These are phyloP conservation scores for Monilinia laxa DNA, from an alignment of 2,329 filamentous ascomycete species.

Conservation along the genomic window DNA sequence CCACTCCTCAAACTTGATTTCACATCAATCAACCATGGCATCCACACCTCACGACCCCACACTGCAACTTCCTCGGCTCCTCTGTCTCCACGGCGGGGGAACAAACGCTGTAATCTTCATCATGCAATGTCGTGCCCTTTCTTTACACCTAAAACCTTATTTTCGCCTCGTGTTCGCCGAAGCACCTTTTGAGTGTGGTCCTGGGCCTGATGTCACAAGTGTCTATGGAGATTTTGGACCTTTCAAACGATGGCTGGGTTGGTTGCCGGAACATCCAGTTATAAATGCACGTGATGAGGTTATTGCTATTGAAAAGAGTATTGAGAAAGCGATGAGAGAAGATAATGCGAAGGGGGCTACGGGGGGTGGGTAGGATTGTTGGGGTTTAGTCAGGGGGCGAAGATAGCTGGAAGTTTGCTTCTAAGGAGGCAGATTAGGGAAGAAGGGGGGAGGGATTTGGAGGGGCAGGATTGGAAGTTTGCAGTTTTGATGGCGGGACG, in stretches of 20 bases:
- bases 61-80: slow-evolving; percentile 57
- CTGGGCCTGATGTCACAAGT: slow-evolving; percentile 60
- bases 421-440: slow-evolving; percentile 55
- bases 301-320: slow-evolving; percentile 44
- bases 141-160: slow-evolving; percentile 33
- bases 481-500: slow-evolving; percentile 62
- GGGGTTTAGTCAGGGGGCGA: slow-evolving; percentile 67
- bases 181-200: slow-evolving; percentile 61
- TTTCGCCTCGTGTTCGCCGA: slow-evolving; percentile 74
- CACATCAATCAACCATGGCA: neutral
- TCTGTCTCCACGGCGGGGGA: slow-evolving; percentile 80
- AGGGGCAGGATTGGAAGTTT: slow-evolving; percentile 51
- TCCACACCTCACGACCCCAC: slow-evolving; percentile 20
- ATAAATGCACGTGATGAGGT: slow-evolving; percentile 46
- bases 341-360: slow-evolving; percentile 50
- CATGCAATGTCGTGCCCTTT: slow-evolving; percentile 58
- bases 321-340: slow-evolving; percentile 50
- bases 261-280: slow-evolving; percentile 56
- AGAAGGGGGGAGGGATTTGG: slow-evolving; percentile 15
- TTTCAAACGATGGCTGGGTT: slow-evolving; percentile 64
- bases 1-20: neutral
- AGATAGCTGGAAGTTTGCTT: slow-evolving; percentile 58
- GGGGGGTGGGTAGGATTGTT: slow-evolving; percentile 62
- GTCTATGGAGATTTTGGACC: slow-evolving; percentile 67
- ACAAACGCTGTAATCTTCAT: slow-evolving; percentile 70